phyloP scores from a whole-genome alignment of 176 grass and related monocot genomes.

The Oryza glumipatula region DNA sequence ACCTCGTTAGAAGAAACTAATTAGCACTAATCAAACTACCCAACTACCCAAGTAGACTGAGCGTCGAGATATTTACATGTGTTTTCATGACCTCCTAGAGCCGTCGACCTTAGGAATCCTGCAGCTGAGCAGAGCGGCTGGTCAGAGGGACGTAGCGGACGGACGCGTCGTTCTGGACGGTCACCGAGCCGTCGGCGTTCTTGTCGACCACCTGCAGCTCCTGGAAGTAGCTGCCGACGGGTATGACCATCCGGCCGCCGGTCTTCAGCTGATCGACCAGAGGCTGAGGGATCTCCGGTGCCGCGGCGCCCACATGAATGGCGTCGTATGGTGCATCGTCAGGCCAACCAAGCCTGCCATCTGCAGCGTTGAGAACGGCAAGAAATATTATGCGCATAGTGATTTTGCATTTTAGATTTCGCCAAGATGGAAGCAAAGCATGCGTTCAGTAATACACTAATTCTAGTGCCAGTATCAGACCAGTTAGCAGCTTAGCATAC shows the following conservation, averaged over 20 bases:
- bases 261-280: constrained; percentile 79
- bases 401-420: background rate
- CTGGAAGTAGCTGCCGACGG: constrained; percentile 64
- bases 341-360: constrained; percentile 74
- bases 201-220: constrained; percentile 82
- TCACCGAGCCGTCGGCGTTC: constrained; percentile 59
- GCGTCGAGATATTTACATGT: background rate
- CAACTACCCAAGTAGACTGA: background rate
- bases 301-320: constrained; percentile 79
- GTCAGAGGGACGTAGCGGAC: constrained; percentile 82
- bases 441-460: too few relatives aligned
- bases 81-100: background rate
- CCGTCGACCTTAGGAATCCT: constrained; percentile 33
- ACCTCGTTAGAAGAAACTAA: background rate
- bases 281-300: constrained; percentile 62
- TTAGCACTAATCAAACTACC: background rate
- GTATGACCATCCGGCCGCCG: constrained; percentile 81
- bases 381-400: too few relatives aligned
- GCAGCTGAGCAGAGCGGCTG: constrained; percentile 58
- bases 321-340: constrained; percentile 61
- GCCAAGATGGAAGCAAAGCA: background rate
- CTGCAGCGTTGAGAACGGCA: constrained; percentile 31
- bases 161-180: constrained; percentile 36
- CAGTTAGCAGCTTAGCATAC: constrained; percentile 37
- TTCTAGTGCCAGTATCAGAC: background rate